Evolutionary conservation across 2,329 filamentous ascomycete genomes (phyloP), one percentile per base, ranked within the genome.

Genomic region (Talaromyces rugulosus): DNA sequence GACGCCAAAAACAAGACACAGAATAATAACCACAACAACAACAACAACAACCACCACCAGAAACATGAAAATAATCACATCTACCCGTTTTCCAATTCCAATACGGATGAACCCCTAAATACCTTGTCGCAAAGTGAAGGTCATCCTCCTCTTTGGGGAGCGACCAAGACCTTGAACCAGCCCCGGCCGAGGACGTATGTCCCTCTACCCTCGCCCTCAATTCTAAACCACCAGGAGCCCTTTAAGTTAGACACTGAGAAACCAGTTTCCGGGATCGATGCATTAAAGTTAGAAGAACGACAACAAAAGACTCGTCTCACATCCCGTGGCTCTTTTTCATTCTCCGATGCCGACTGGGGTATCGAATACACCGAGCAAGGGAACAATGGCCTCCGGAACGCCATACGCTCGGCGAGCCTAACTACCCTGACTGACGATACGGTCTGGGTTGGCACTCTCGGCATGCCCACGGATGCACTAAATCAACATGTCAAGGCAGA

Each of bases 401-500:
- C 94, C 4, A 87, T 95, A 36, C 87, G 91, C 65, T 91, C 92
- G 16, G 89, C 91, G 1, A 82, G 85, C 16, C 85, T 91, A 54
- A 85, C 88, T 60, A 89, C 87, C 23, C 83, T 85, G 64, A 78
- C 92, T 9, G 82, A 84, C 23, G 90, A 96, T 60, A 89, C 91
- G 71, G 89, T 88, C n/a, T 96, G 91, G 88, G 89, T 98, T 4
- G 94, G 94, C 59, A 96, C 93, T 0, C 78, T 98, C 51, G 95
- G 94, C 23, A 97, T 97, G 86, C 93, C 94, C 0, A 97, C 92
- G 0, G 94, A 98, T 75, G 89, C 88, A 7, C 82, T 98, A 28
- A 86, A 88, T 50, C 86, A 87, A 0, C 83, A 88, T 68, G 87
- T 91, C 70, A 94, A 90, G 72, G 83, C 89, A 62, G 90, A 94